phyloP scores from a whole-genome alignment of 495 filamentous ascomycete genomes.

The Tetracladium marchalianum region DNA sequence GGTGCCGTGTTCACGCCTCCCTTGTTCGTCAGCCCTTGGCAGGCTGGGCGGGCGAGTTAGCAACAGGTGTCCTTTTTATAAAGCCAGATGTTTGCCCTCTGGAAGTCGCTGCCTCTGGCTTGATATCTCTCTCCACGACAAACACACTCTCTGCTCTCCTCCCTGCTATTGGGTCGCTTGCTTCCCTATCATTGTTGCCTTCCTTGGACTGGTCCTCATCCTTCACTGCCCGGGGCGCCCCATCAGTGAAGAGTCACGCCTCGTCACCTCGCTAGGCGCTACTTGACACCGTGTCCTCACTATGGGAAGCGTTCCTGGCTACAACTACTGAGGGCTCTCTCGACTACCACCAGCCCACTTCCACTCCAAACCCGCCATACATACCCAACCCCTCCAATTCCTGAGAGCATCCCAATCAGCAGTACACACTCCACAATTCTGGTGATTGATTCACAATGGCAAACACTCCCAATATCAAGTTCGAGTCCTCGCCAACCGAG shows the following conservation, averaged over 20 bases:
- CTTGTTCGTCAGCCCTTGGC: no score
- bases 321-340: slow-evolving; percentile 13
- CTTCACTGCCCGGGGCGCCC: neutral
- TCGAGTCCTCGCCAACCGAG: slow-evolving; percentile 17
- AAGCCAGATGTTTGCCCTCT: slow-evolving; percentile 6
- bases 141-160: neutral
- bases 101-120: neutral
- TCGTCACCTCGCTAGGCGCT: neutral
- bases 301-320: neutral
- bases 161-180: slow-evolving; percentile 5
- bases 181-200: slow-evolving; percentile 3
- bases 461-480: slow-evolving; percentile 17
- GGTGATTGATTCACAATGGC: neutral
- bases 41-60: neutral
- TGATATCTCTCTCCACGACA: neutral
- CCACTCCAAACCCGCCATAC: neutral
- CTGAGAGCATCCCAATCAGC: neutral
- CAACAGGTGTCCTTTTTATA: slow-evolving; percentile 10
- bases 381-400: neutral
- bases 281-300: slow-evolving; percentile 6
- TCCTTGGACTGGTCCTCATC: no score
- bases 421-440: no score
- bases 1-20: no score
- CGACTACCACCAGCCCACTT: slow-evolving; percentile 1
- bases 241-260: neutral